Conservation (phyloP, 139 green algal species). For the Chlamydomonas eustigma region DNA sequence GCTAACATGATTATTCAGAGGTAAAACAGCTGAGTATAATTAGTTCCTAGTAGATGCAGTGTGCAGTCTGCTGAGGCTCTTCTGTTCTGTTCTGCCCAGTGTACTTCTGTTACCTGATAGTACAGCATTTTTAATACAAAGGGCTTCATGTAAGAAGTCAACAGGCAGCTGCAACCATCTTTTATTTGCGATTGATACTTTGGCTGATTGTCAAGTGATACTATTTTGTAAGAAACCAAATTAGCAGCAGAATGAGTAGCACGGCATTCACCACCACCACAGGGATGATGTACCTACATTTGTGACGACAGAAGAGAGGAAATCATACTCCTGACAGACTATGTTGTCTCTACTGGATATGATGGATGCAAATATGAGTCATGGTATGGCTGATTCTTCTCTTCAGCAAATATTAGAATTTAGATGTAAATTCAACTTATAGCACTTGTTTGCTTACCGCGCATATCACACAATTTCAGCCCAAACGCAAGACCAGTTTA, state of each 20-base stretch:
- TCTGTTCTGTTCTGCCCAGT: neutral
- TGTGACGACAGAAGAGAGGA: neutral
- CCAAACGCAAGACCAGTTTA: neutral
- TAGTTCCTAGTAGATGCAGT: neutral
- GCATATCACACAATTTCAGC: slow-evolving; percentile 4
- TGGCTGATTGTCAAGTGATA: neutral
- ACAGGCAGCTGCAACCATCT: too few species aligned
- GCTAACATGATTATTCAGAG: too few species aligned
- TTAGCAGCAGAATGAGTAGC: neutral
- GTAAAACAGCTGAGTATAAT: neutral
- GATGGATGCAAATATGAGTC: neutral
- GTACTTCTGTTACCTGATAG: neutral
- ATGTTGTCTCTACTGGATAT: neutral
- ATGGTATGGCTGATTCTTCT: neutral
- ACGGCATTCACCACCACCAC: neutral
- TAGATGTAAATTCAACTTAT: neutral
- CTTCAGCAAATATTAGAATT: neutral
- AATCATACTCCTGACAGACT: neutral
- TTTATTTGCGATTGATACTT: too few species aligned
- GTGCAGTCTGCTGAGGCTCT: neutral
- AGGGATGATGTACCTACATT: neutral
- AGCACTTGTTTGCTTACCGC: neutral
- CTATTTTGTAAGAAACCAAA: slow-evolving; percentile 1
- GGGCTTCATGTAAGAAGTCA: too few species aligned
- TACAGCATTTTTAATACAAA: neutral